Percentiles rank a stretch among this genome's conserved stretches.
Evolutionary conservation across 495 filamentous ascomycete species (phyloP).

Genomic region (Lentithecium fluviatile): DNA sequence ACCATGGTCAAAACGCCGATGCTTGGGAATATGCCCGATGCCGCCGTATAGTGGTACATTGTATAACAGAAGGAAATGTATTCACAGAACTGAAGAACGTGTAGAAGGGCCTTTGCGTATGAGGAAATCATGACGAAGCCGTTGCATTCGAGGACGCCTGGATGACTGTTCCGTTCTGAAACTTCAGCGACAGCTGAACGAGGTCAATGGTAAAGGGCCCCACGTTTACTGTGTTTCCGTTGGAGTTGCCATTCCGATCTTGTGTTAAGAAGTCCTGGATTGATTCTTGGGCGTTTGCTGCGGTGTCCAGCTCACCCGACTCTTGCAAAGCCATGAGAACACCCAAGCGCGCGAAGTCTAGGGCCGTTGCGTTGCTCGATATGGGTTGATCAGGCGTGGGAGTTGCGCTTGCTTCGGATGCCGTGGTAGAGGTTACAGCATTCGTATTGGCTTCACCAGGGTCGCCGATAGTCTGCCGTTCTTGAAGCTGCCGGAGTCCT

Average conservation of each 20-base stretch:
- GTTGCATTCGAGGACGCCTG: constrained; percentile 4
- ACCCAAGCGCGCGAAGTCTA: constrained; percentile 66
- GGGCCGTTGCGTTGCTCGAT: constrained; percentile 46
- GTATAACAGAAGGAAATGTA: background rate
- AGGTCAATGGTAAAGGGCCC: constrained; percentile 26
- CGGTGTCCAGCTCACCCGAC: constrained; percentile 48
- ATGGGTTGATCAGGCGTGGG: constrained; percentile 23
- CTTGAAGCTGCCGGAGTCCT: constrained; percentile 1
- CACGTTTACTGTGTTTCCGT: constrained; percentile 49
- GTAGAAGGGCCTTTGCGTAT: background rate
- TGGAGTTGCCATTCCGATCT: constrained; percentile 43
- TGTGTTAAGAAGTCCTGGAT: constrained; percentile 55
- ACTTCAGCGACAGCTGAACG: constrained; percentile 9
- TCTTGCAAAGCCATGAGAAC: constrained; percentile 64
- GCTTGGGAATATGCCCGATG: background rate
- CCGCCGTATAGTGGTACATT: background rate
- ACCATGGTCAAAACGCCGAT: background rate
- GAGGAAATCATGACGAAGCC: constrained; percentile 1
- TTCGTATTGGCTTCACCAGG: background rate
- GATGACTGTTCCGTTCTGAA: constrained; percentile 27
- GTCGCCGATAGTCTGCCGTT: constrained; percentile 15
- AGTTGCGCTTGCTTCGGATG: constrained; percentile 11
- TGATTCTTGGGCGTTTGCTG: constrained; percentile 55
- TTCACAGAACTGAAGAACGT: background rate
- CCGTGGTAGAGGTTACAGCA: background rate